Base-by-base conservation (phyloP, 2,329 filamentous ascomycete species). In the Verticillium dahliae region DNA sequence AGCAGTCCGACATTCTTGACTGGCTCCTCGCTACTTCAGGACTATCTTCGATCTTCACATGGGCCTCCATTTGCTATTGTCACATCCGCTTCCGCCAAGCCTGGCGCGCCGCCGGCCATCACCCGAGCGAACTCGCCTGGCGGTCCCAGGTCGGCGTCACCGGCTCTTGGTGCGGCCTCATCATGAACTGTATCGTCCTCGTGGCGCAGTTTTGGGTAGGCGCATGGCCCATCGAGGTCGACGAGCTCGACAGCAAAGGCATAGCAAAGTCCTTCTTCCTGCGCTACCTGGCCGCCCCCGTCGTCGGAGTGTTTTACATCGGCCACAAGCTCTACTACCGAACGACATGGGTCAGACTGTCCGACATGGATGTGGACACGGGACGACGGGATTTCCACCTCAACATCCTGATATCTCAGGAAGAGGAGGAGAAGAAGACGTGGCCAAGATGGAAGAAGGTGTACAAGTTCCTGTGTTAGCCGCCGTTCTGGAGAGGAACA, bases 11-110 rank as follows among this genome's bases (percentile, higher is more conserved):
- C 10, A 86, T 90, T 4, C 89, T 96, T 67, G 81, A 84, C 67
- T 96, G 92, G 92, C 83, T 96, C 74, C 80, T 90, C n/a, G 83
- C 88, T 58, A 79, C 90, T 56, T 89, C 87, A 4, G 88, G 86
- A 55, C 80, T 92, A 15, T 88, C 86, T 13, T 87, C 83, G 50
- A 83, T 91, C 71, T 90, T 93, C 77, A 92, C 89, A 5, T 93
- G 90, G 90, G 85, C 82, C 61, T 90, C 90, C 66, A 94, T 97
- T 73, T 96, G 92, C 74, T 78, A 96, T n/a, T 85, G 89, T 31
- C 93, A 97, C 75, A 96, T 97, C 71, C 91, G 92, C 61, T 97
- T 97, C 83, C 91, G 93, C 65, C 77, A 78, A 33, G 91, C 88
- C n/a, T 96, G 92, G 91, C 81, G 79, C 55, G 70, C 77, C 13